These are phyloP conservation scores for Botrytis byssoidea DNA, from an alignment of 2,329 filamentous ascomycete genomes.

Conservation along the genomic window DNA sequence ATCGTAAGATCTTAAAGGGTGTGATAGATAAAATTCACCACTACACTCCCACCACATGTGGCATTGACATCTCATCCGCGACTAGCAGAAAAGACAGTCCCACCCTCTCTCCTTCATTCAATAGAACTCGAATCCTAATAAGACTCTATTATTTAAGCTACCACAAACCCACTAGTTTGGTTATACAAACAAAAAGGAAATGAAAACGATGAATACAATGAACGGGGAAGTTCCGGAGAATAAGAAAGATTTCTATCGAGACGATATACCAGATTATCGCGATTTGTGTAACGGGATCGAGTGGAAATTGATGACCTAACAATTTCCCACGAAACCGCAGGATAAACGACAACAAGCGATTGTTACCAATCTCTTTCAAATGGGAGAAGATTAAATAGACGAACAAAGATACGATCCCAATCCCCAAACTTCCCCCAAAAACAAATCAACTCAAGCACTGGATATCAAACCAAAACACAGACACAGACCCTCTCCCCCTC, in stretches of 20 bases:
- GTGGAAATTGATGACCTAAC: not conserved
- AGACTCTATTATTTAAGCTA: not conserved
- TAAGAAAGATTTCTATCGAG: not conserved
- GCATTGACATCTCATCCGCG: not conserved
- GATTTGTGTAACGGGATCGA: fast-evolving
- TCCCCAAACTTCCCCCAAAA: too few relatives aligned
- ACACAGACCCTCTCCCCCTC: not conserved
- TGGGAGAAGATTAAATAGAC: not conserved
- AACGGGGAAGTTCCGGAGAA: not conserved
- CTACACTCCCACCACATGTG: fast-evolving
- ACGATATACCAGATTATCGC: fast-evolving
- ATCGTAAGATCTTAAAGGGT: not conserved
- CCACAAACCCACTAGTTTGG: not conserved
- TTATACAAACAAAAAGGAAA: not conserved
- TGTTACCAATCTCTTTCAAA: not conserved
- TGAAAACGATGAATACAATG: too few relatives aligned
- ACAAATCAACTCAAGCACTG: not conserved
- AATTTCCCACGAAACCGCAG: not conserved
- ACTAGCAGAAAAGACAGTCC: not conserved
- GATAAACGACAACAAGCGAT: not conserved
- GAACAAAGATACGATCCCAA: too few relatives aligned
- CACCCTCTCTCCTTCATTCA: not conserved
- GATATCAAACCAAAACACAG: not conserved
- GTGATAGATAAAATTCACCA: not conserved
- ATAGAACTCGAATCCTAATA: not conserved